Conservation (phyloP, 225 moss, liverwort and hornwort genomes). For the Pleurozium schreberi region DNA sequence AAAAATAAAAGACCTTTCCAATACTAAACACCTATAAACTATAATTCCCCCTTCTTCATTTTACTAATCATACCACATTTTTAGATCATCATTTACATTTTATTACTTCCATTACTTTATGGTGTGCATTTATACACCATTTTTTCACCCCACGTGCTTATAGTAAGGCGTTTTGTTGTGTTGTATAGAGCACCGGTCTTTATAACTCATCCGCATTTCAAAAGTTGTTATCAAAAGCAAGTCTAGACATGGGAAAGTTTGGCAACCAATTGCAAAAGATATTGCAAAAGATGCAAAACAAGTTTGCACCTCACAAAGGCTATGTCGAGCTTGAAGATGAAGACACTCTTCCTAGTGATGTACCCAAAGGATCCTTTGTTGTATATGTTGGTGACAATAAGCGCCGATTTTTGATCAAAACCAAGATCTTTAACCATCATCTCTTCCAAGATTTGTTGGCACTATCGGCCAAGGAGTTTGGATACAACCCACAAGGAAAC, state of each 20-base stretch:
- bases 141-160: too few relatives aligned
- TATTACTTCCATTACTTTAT: neutral
- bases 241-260: neutral
- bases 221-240: neutral
- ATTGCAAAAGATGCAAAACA: neutral
- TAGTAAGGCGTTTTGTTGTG: neutral
- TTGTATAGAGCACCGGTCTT: neutral
- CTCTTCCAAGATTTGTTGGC: neutral
- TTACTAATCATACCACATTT: too few relatives aligned
- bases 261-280: slow-evolving; percentile 7
- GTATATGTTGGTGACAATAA: slow-evolving; percentile 53
- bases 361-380: slow-evolving; percentile 40
- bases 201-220: neutral
- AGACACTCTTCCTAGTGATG: neutral
- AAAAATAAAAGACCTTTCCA: neutral
- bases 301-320: too few relatives aligned
- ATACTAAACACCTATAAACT: neutral
- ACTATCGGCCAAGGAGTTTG: accelerated
- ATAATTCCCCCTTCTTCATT: neutral
- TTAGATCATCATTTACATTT: too few relatives aligned
- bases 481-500: neutral
- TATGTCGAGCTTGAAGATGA: neutral
- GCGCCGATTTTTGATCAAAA: neutral
- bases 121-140: neutral
- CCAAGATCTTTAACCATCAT: neutral